Evolutionary conservation across 2,329 filamentous ascomycete genomes (phyloP).

Genomic region (Fusarium sp.): DNA sequence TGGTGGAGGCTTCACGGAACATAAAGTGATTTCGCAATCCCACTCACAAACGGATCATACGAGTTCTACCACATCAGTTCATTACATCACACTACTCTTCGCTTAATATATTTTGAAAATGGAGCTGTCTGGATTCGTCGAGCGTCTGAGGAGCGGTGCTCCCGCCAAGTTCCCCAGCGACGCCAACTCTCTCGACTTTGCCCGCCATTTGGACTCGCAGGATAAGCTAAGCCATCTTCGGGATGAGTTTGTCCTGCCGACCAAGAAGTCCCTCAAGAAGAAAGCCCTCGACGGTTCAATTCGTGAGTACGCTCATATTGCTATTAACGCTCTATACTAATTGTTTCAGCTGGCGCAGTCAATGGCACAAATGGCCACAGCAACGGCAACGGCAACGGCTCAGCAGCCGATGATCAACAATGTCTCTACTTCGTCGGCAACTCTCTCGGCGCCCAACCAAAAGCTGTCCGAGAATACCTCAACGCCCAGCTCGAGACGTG

Average conservation of each 20-base stretch:
- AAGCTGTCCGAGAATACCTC: conserved; percentile 69
- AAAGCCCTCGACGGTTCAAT: conserved; percentile 60
- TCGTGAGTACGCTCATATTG: conserved; percentile 42
- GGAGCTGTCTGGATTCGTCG: conserved; percentile 51
- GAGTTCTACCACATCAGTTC: conserved; percentile 15
- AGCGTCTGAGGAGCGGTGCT: conserved; percentile 52
- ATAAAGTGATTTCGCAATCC: conserved; percentile 43
- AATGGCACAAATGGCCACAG: conserved; percentile 26
- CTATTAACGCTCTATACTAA: not conserved
- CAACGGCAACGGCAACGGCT: conserved; percentile 27
- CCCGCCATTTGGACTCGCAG: conserved; percentile 62
- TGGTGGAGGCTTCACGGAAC: conserved; percentile 21
- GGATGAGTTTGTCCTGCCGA: conserved; percentile 79
- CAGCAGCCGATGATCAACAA: conserved; percentile 42
- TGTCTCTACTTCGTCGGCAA: conserved; percentile 87
- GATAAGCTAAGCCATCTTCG: conserved; percentile 70
- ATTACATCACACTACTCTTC: not conserved
- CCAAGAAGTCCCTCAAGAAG: conserved; percentile 73
- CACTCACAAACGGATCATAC: conserved; percentile 32
- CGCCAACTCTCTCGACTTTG: conserved; percentile 58
- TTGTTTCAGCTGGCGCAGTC: not conserved
- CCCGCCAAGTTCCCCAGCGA: conserved; percentile 56
- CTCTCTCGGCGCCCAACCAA: conserved; percentile 85
- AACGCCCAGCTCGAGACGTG: conserved; percentile 81
- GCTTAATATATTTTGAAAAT: conserved; percentile 35